Percentiles rank a stretch among this genome's conserved stretches.
Conservation (phyloP, 108 stramenopile genomes). For the Nitzschia inconspicua region DNA sequence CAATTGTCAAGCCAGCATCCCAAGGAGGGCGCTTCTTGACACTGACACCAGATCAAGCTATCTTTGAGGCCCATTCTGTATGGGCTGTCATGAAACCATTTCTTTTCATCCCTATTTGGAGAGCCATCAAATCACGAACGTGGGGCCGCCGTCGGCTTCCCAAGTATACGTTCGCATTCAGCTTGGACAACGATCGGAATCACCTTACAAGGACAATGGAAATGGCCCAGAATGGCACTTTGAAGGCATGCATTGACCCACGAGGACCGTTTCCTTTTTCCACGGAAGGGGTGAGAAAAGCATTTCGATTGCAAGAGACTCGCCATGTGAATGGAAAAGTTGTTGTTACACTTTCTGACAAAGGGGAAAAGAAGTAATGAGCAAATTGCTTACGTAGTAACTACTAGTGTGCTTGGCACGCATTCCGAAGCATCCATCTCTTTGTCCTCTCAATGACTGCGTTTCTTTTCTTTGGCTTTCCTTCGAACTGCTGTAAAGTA, state of each 20-base stretch:
- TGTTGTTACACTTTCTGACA: constrained; percentile 26
- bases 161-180: constrained; percentile 49
- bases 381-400: too few relatives aligned
- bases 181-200: constrained; percentile 28
- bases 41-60: constrained; percentile 41
- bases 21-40: constrained; percentile 57
- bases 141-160: constrained; percentile 37
- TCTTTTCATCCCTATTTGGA: constrained; percentile 47
- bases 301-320: constrained; percentile 45
- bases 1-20: constrained; percentile 48
- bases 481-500: too few relatives aligned
- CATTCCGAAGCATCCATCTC: too few relatives aligned
- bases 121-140: constrained; percentile 37
- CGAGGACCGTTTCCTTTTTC: constrained; percentile 64
- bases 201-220: constrained; percentile 53
- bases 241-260: constrained; percentile 63
- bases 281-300: constrained; percentile 58
- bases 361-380: too few relatives aligned
- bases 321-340: constrained; percentile 69
- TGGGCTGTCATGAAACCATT: constrained; percentile 38
- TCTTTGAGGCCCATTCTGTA: constrained; percentile 36
- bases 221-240: constrained; percentile 43
- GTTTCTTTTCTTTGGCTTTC: too few relatives aligned
- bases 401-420: too few relatives aligned
- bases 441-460: too few relatives aligned